These are phyloP conservation scores for Hypsizygus ulmarius DNA, from an alignment of 1,284 basidiomycete species.

Conservation along the genomic window DNA sequence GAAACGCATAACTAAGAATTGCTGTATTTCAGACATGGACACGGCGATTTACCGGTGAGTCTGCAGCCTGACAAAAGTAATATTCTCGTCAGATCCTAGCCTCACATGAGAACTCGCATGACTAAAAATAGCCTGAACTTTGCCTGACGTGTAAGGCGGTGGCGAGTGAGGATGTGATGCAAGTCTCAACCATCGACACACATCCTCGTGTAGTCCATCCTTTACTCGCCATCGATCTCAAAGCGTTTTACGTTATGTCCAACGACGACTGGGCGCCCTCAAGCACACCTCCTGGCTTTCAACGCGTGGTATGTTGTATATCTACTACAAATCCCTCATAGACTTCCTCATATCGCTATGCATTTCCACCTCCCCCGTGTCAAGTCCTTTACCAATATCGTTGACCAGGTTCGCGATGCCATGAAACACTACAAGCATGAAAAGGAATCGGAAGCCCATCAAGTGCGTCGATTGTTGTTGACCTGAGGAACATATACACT, in stretches of 20 bases:
- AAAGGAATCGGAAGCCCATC: constrained; percentile 82
- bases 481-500: constrained; percentile 7
- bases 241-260: constrained; percentile 7
- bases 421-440: constrained; percentile 65
- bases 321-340: constrained; percentile 8
- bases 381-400: constrained; percentile 37
- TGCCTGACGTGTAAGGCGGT: background rate
- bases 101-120: background rate
- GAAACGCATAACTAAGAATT: no score
- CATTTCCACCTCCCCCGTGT: constrained; percentile 40
- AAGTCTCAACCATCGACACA: constrained; percentile 5
- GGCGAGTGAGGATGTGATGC: background rate
- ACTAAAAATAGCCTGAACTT: background rate
- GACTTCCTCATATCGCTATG: constrained; percentile 22
- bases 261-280: constrained; percentile 11
- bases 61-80: no score
- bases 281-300: constrained; percentile 29
- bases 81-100: background rate
- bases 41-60: no score
- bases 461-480: constrained; percentile 39
- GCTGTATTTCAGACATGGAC: background rate
- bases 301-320: constrained; percentile 33
- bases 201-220: constrained; percentile 3
- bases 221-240: background rate
- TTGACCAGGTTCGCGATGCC: constrained; percentile 55